Conservation (phyloP, 2,329 filamentous ascomycete species). For the Alternaria consortialis region DNA sequence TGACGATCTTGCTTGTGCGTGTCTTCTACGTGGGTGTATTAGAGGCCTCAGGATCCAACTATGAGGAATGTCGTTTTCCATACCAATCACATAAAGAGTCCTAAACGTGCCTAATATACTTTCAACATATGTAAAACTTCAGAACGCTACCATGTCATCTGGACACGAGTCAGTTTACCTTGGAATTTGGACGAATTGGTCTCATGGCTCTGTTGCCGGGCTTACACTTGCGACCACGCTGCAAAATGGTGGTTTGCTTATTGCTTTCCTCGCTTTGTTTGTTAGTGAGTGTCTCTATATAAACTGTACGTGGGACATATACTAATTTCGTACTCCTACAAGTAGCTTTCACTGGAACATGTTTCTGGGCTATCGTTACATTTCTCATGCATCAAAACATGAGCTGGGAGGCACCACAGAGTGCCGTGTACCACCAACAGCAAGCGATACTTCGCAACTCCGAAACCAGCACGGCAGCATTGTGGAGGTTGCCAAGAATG, state of each 20-base stretch:
- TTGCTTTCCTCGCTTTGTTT: slow-evolving; percentile 42
- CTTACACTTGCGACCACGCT: slow-evolving; percentile 44
- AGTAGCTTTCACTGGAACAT: slow-evolving; percentile 35
- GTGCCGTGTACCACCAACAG: slow-evolving; percentile 43
- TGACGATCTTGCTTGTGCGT: too few relatives aligned
- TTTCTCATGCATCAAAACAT: slow-evolving; percentile 23
- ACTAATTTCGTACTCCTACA: too few relatives aligned
- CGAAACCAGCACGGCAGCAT: slow-evolving; percentile 29
- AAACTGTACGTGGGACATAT: too few relatives aligned
- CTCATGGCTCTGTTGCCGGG: slow-evolving; percentile 39
- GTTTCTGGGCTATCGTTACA: slow-evolving; percentile 43
- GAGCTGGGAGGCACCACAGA: slow-evolving; percentile 19
- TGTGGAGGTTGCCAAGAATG: slow-evolving; percentile 26
- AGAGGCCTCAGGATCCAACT: too few relatives aligned
- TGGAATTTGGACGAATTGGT: slow-evolving; percentile 24
- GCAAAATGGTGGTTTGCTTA: slow-evolving; percentile 43
- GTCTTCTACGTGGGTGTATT: too few relatives aligned
- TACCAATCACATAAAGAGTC: too few relatives aligned
- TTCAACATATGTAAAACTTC: too few relatives aligned
- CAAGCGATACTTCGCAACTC: slow-evolving; percentile 48
- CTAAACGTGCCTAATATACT: too few relatives aligned
- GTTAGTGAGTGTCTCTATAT: too few relatives aligned
- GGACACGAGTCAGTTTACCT: slow-evolving; percentile 6
- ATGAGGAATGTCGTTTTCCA: too few relatives aligned
- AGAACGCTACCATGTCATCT: neutral